A percentile compares a stretch with the other conserved stretches of the same genome.
phyloP scores from a whole-genome alignment of 2,329 filamentous ascomycete genomes.

The Chaetomium globosum region DNA sequence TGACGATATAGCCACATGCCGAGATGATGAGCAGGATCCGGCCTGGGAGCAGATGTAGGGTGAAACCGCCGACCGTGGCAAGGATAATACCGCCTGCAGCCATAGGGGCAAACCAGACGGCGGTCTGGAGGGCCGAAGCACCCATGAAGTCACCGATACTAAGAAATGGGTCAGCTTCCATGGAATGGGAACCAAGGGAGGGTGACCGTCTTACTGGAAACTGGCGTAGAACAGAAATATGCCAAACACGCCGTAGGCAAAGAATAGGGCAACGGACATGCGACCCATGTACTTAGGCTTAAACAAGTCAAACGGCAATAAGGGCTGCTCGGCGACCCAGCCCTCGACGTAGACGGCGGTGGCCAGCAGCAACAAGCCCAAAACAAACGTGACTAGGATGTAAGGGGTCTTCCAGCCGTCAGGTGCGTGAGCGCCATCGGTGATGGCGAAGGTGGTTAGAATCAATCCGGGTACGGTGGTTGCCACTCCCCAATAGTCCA shows the following conservation, averaged over 20 bases:
- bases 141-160: slow-evolving; percentile 64
- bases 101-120: slow-evolving; percentile 70
- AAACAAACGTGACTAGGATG: slow-evolving; percentile 64
- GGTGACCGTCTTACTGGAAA: slow-evolving; percentile 56
- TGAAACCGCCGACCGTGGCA: slow-evolving; percentile 62
- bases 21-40: slow-evolving; percentile 65
- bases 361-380: slow-evolving; percentile 63
- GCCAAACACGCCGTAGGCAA: slow-evolving; percentile 69
- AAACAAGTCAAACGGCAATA: slow-evolving; percentile 73
- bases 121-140: slow-evolving; percentile 62
- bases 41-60: slow-evolving; percentile 68
- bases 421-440: slow-evolving; percentile 69
- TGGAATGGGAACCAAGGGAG: background rate
- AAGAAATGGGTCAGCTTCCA: background rate
- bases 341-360: slow-evolving; percentile 71
- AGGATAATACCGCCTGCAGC: slow-evolving; percentile 69
- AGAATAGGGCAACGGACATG: slow-evolving; percentile 62
- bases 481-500: slow-evolving; percentile 69
- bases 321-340: slow-evolving; percentile 67
- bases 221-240: slow-evolving; percentile 71
- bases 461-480: slow-evolving; percentile 67
- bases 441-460: slow-evolving; percentile 74
- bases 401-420: slow-evolving; percentile 74
- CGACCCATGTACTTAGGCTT: slow-evolving; percentile 68
- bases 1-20: slow-evolving; percentile 59